Conservation (phyloP, 768 basidiomycete genomes). For the Harrya chromipes region DNA sequence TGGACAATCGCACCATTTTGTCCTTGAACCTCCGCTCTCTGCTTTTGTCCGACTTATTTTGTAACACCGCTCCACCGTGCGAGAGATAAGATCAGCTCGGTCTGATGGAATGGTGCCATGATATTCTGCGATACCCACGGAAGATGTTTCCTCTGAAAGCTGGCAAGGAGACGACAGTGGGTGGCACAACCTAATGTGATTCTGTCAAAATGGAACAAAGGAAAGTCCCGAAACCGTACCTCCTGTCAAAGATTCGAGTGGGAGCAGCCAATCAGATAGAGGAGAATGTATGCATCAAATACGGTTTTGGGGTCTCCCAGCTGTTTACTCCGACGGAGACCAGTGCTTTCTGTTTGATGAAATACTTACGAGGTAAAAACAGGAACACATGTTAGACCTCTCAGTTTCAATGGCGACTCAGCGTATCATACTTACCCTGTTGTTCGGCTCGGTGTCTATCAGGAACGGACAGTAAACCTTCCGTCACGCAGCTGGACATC, state of each 20-base stretch:
- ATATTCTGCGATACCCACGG: background rate
- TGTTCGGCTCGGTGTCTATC: background rate
- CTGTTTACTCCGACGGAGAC: slow-evolving; percentile 1
- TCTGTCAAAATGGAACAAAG: slow-evolving; percentile 11
- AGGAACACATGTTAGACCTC: no score
- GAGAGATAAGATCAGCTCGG: background rate
- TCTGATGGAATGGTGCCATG: background rate
- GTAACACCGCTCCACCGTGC: background rate
- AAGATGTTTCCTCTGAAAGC: background rate
- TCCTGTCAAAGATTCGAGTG: background rate
- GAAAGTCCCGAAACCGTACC: background rate
- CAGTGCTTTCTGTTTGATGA: no score
- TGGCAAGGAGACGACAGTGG: background rate
- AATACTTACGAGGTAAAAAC: no score
- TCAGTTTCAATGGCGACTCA: no score
- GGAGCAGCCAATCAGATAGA: slow-evolving; percentile 2
- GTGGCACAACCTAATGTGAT: slow-evolving; percentile 8
- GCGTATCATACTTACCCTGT: no score
- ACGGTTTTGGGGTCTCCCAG: background rate
- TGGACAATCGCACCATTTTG: background rate
- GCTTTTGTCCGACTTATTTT: background rate
- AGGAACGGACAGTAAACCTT: background rate
- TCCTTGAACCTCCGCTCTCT: background rate
- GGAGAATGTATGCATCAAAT: background rate
- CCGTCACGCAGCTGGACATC: background rate